Conservation (phyloP, 1,284 basidiomycete species). For the Golubevia pallescens region DNA sequence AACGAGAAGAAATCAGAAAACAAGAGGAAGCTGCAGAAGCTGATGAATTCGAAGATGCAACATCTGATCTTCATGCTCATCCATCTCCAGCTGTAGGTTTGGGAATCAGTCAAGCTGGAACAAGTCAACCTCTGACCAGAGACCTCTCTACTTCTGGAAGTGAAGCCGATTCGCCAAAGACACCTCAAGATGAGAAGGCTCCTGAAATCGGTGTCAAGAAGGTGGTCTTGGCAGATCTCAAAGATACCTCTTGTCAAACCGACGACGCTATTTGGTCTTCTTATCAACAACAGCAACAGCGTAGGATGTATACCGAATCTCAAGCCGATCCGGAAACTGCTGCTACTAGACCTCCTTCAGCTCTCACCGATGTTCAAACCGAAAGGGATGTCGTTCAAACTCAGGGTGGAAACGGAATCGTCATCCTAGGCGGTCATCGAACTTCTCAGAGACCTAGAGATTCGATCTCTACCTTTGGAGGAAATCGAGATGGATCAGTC, state of each 20-base stretch:
- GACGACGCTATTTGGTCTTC: constrained; percentile 35
- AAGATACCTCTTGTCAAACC: constrained; percentile 36
- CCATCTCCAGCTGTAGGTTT: not conserved
- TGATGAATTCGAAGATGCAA: constrained; percentile 14
- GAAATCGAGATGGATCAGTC: constrained; percentile 13
- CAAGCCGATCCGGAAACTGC: not conserved
- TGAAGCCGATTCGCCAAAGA: not conserved
- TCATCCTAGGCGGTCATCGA: constrained; percentile 24
- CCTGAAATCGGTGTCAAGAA: not conserved
- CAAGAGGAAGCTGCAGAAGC: constrained; percentile 7
- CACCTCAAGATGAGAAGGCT: not conserved
- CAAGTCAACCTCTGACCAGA: not conserved
- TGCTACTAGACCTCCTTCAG: constrained; percentile 2
- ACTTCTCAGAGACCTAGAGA: constrained; percentile 22
- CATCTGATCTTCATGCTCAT: not conserved
- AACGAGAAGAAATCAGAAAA: constrained; percentile 17
- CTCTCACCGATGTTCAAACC: not conserved
- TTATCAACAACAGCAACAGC: constrained; percentile 18
- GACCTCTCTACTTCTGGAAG: not conserved
- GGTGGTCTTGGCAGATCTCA: constrained; percentile 20
- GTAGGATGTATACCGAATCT: not conserved
- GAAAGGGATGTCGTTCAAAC: not conserved
- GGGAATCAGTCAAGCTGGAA: not conserved
- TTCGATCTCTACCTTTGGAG: constrained; percentile 38
- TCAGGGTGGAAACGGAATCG: constrained; percentile 17